Percentiles rank a stretch among this genome's conserved stretches.
Evolutionary conservation across 495 filamentous ascomycete species (phyloP).

Genomic region (Lasiosphaeria hispida): DNA sequence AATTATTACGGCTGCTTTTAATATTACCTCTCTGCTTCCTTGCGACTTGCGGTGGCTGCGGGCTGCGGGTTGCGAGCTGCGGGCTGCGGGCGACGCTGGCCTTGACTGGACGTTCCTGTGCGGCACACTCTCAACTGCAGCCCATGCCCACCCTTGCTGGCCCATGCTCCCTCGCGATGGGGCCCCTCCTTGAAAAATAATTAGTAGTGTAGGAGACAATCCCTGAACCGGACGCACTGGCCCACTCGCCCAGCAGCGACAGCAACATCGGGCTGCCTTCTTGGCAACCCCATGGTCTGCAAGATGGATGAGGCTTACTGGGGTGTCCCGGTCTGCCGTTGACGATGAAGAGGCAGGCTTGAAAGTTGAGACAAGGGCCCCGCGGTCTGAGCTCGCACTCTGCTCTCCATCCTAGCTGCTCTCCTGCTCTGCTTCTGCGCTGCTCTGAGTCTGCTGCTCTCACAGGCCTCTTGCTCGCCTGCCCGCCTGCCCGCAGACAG

Average conservation of each 20-base stretch:
- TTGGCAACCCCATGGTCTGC: slow-evolving; percentile 18
- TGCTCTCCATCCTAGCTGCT: not conserved
- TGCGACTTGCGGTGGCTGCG: slow-evolving; percentile 12
- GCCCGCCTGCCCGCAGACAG: too few species aligned
- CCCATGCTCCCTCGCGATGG: slow-evolving; percentile 7
- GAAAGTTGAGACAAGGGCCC: slow-evolving; percentile 20
- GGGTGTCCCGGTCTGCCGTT: slow-evolving; percentile 28
- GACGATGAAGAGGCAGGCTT: slow-evolving; percentile 21
- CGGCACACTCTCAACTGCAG: slow-evolving; percentile 3
- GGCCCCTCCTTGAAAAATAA: slow-evolving; percentile 6
- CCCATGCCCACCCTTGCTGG: too few species aligned
- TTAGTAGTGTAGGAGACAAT: slow-evolving; percentile 1
- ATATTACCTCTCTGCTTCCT: slow-evolving; percentile 9
- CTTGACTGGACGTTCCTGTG: not conserved
- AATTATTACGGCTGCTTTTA: slow-evolving; percentile 1
- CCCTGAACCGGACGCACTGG: slow-evolving; percentile 26
- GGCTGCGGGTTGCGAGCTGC: not conserved
- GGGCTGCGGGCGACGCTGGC: not conserved
- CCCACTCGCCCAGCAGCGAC: slow-evolving; percentile 18
- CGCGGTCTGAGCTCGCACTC: slow-evolving; percentile 26
- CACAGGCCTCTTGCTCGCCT: too few species aligned
- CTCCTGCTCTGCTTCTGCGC: not conserved
- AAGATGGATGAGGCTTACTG: slow-evolving; percentile 23
- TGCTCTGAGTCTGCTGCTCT: not conserved
- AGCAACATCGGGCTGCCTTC: slow-evolving; percentile 16